These are phyloP conservation scores for Solanum pinnatisectum DNA, from an alignment of 257 asterid genomes.

Conservation along the genomic window DNA sequence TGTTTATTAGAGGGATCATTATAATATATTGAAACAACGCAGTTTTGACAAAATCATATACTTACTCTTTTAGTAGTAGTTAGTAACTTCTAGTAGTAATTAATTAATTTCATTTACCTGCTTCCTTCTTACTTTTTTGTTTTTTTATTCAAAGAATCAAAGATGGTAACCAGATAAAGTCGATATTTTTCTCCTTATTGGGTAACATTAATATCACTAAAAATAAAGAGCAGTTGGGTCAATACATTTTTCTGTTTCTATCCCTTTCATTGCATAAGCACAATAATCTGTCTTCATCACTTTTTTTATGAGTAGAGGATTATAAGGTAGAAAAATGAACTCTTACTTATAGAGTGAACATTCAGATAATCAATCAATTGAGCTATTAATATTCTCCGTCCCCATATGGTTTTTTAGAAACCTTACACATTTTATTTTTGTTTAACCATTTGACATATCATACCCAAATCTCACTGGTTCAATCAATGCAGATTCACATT, in stretches of 20 bases:
- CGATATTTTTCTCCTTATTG: background rate
- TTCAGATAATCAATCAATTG: accelerated
- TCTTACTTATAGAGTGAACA: accelerated
- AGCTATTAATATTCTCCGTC: accelerated
- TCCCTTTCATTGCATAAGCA: background rate
- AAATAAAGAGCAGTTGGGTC: background rate
- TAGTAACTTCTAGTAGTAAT: background rate
- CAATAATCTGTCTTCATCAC: background rate
- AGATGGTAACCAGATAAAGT: background rate
- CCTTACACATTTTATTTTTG: background rate
- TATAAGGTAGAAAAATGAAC: background rate
- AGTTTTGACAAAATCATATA: background rate
- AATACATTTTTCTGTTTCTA: background rate
- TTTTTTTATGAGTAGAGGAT: no score
- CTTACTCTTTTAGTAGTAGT: background rate
- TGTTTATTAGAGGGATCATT: background rate
- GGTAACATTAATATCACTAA: background rate
- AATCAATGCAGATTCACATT: background rate
- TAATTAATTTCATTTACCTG: background rate
- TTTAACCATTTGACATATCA: background rate
- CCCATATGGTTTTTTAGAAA: accelerated
- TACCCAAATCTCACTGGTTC: background rate
- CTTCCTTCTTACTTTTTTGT: background rate
- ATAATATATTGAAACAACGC: background rate
- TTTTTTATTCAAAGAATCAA: background rate